These are phyloP conservation scores for Populus pruinosa DNA, from an alignment of 345 rosid genomes.

Conservation along the genomic window DNA sequence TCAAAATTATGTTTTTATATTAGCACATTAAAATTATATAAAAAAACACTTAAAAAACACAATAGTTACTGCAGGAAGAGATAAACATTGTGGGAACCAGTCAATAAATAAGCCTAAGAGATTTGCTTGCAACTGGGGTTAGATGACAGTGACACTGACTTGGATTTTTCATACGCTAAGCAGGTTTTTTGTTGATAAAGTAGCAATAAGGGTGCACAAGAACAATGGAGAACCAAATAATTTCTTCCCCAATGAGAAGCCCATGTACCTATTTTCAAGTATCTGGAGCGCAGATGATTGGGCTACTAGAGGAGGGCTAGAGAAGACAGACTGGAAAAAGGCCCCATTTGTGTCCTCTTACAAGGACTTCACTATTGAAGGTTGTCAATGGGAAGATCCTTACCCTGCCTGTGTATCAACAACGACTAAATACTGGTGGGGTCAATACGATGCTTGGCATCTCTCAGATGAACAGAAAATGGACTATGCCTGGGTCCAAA, in stretches of 20 bases:
- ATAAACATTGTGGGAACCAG: too few species aligned
- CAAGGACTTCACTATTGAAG: constrained; percentile 80
- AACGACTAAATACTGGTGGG: constrained; percentile 92
- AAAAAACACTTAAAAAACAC: too few species aligned
- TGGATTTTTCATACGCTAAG: neutral
- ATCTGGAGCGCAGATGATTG: constrained; percentile 98
- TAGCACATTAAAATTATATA: too few species aligned
- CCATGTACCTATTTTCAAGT: constrained; percentile 92
- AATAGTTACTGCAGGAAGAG: too few species aligned
- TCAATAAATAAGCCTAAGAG: too few species aligned
- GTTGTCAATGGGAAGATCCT: constrained; percentile 89
- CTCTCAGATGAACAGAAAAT: constrained; percentile 64
- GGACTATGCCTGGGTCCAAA: constrained; percentile 87
- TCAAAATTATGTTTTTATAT: too few species aligned
- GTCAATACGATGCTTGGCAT: constrained; percentile 86
- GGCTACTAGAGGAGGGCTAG: constrained; percentile 96
- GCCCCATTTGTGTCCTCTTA: constrained; percentile 90
- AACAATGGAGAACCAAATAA: constrained; percentile 77
- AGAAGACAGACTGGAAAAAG: constrained; percentile 87
- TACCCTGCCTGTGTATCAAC: constrained; percentile 86
- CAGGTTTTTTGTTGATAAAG: constrained; percentile 80
- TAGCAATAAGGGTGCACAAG: constrained; percentile 72
- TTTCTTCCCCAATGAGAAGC: constrained; percentile 93
- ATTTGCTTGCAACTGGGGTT: too few species aligned
- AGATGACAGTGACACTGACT: neutral